Evolutionary conservation across 805 yeast species (phyloP), one percentile per base, ranked within the genome.

Genomic region (Metschnikowia chrysomelidarum): DNA sequence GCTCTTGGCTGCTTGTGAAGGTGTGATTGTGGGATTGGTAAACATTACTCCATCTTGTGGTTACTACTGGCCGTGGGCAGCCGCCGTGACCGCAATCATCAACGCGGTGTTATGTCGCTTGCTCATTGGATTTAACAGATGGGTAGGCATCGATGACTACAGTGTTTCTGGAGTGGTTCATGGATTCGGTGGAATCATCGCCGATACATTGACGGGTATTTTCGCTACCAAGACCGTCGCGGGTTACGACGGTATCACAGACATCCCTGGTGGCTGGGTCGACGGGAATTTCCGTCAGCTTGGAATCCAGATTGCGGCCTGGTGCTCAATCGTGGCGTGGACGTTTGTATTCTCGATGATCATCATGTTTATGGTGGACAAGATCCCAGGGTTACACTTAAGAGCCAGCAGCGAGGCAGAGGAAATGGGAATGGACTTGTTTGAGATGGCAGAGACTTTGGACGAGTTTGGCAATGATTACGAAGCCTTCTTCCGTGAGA

Each of bases 11-110:
- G 73, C 73, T 2, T 67, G 71, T 44, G 71, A 67, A 38, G 75
- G 75, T 27, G 68, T 67, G 7, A 62, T 70, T 44, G 62, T 59
- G 19, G 75, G 75, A 1, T 56, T 70, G 30, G 75, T 70, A 18
- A 65, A 63, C 43, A 69, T 70, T 34, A 70, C 75, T 4, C 75
- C 74, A 16, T 60, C 69, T 10, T 68, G 74, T 54, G 75, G 74
- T 1, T 62, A 56, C 47, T 62, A 62, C 50, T 58, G 69, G 49
- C 73, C 74, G 22, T 67, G 71, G 64, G 70, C 70, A 40, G 67
- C 76, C 2, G 62, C 67, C 7, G 58, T 69, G 12, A 64, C 72
- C 2, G 64, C 73, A 1, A 43, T 60, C 16, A 58, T 71, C 34
- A 64, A 62, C 27, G 72, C 64, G 4, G 51, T 47, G 7, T 44